Evolutionary conservation across 345 rosid species (phyloP).

Genomic region (Bruguiera sexangula): DNA sequence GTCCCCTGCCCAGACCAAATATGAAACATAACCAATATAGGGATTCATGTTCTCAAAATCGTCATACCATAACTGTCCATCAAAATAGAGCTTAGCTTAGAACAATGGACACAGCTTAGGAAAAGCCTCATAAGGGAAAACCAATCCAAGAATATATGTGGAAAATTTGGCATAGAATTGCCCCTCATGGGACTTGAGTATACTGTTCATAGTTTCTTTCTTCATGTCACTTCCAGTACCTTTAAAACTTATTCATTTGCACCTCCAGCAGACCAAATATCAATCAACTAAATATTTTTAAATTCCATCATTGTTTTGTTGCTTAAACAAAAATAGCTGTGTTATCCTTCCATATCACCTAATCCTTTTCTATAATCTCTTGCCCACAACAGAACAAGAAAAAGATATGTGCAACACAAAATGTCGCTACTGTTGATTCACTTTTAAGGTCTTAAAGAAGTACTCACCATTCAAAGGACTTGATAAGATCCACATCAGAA

Average conservation of each 20-base stretch:
- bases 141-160: too few relatives aligned
- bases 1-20: slow-evolving; percentile 51
- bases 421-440: too few relatives aligned
- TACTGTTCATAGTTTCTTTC: not conserved
- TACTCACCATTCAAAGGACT: slow-evolving; percentile 78
- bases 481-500: slow-evolving; percentile 66
- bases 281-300: not conserved
- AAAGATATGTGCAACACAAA: too few relatives aligned
- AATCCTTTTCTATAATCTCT: not conserved
- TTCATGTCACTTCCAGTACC: not conserved
- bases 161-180: not conserved
- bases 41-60: too few relatives aligned
- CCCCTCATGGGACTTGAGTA: too few relatives aligned
- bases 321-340: not conserved
- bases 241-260: not conserved
- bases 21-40: too few relatives aligned
- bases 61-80: too few relatives aligned
- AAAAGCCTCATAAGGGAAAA: too few relatives aligned
- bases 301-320: not conserved
- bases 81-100: too few relatives aligned
- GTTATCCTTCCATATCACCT: not conserved
- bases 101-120: too few relatives aligned
- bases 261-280: not conserved
- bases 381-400: too few relatives aligned
- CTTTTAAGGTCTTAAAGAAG: not conserved